Conservation (phyloP, 1,139 yeast genomes). For the Kodamaea alishanica region DNA sequence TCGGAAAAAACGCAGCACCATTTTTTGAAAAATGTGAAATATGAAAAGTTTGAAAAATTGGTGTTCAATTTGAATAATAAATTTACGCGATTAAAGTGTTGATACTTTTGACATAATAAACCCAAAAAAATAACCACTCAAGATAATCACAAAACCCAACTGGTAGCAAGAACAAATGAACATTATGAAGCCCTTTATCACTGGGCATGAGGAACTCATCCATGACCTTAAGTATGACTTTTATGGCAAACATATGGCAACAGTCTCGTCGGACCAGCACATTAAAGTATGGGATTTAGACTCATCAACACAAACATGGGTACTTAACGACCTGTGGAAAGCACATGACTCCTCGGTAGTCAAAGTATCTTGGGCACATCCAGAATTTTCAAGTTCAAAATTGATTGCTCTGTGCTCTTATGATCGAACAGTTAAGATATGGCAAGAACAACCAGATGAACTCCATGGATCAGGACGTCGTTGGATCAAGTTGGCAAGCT, state of each 20-base stretch:
- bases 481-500: slow-evolving; percentile 72
- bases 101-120: too few relatives aligned
- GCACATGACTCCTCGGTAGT: slow-evolving; percentile 91
- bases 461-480: slow-evolving; percentile 71
- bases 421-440: slow-evolving; percentile 82
- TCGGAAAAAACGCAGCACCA: slow-evolving; percentile 6
- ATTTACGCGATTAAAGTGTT: too few relatives aligned
- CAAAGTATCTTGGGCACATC: slow-evolving; percentile 87
- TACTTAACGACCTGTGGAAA: slow-evolving; percentile 80
- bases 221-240: slow-evolving; percentile 87
- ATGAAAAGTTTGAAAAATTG: background rate
- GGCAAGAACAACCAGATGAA: slow-evolving; percentile 89
- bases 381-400: slow-evolving; percentile 75
- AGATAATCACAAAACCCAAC: too few relatives aligned
- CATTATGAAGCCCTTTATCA: slow-evolving; percentile 61
- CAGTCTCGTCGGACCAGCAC: slow-evolving; percentile 90
- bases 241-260: slow-evolving; percentile 86
- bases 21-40: background rate
- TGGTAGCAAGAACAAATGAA: too few relatives aligned
- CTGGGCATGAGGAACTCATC: slow-evolving; percentile 88
- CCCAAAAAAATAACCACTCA: too few relatives aligned
- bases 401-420: slow-evolving; percentile 84
- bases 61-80: background rate
- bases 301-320: slow-evolving; percentile 59
- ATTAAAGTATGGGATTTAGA: slow-evolving; percentile 80